These are phyloP conservation scores for Vanilla planifolia DNA, from an alignment of 106 monocot genomes.

Conservation along the genomic window DNA sequence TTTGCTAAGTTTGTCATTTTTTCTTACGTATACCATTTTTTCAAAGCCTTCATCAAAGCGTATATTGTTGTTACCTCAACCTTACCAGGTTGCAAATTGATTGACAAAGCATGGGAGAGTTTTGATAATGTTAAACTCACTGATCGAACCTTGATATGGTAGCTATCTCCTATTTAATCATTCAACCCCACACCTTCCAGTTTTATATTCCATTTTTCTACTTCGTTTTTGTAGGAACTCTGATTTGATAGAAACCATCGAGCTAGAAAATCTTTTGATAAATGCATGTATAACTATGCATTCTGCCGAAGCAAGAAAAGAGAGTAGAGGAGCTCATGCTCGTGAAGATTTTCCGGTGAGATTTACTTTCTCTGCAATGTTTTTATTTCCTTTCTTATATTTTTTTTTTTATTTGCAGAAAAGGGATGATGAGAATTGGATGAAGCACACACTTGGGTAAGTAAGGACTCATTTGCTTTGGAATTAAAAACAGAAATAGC, in stretches of 20 bases:
- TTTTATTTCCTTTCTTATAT: background rate
- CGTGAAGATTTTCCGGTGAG: constrained; percentile 93
- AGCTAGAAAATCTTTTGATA: constrained; percentile 94
- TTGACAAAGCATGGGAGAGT: constrained; percentile 84
- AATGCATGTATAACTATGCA: constrained; percentile 98
- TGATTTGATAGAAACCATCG: constrained; percentile 88
- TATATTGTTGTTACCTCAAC: constrained; percentile 6
- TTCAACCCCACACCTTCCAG: background rate
- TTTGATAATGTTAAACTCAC: constrained; percentile 69
- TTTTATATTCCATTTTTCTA: background rate
- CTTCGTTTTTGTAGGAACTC: constrained; percentile 60
- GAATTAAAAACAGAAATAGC: too few relatives aligned
- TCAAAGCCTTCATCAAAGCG: too few relatives aligned
- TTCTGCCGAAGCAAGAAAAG: constrained; percentile 97
- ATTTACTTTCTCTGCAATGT: constrained; percentile 4
- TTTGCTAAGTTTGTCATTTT: background rate
- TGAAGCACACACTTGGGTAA: constrained; percentile 93
- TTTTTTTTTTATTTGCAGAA: constrained; percentile 45
- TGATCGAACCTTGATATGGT: constrained; percentile 92
- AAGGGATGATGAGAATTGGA: constrained; percentile 97
- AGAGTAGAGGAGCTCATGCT: constrained; percentile 99
- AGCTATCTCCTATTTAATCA: background rate
- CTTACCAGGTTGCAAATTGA: constrained; percentile 63
- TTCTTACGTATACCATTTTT: background rate
- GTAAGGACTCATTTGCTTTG: too few relatives aligned